Percentiles rank a stretch among this genome's conserved stretches.
Conservation (phyloP, 2,329 filamentous ascomycete genomes). For the Eurotiales sp. region DNA sequence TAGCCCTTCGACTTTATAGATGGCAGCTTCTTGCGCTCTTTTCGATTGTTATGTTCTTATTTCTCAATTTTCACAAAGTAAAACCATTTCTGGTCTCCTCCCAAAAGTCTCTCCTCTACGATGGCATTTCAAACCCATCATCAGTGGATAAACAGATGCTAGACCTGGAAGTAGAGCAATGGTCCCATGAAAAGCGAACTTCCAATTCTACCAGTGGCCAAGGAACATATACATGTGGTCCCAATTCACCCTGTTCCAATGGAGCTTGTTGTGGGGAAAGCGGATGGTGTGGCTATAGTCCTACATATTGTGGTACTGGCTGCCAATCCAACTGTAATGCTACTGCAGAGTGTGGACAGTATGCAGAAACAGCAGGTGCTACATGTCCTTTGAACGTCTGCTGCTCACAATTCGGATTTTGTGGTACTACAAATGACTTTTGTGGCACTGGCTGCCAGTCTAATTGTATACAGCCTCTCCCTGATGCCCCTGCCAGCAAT, state of each 20-base stretch:
- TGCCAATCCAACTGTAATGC: constrained; percentile 20
- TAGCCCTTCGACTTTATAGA: no score
- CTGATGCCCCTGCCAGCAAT: not conserved
- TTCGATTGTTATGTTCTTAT: no score
- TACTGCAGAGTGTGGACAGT: constrained; percentile 21
- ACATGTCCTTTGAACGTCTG: constrained; percentile 12
- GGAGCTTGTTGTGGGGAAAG: not conserved
- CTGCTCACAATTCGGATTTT: constrained; percentile 9
- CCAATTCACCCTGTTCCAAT: not conserved
- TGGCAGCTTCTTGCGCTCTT: no score
- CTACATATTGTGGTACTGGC: constrained; percentile 2
- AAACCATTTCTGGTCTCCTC: no score
- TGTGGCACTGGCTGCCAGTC: constrained; percentile 11
- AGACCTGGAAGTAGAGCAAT: no score
- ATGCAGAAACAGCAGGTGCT: constrained; percentile 12
- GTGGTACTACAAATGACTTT: constrained; percentile 11
- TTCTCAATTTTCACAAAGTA: no score
- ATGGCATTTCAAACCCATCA: no score
- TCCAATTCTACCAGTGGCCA: no score
- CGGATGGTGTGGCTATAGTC: constrained; percentile 7
- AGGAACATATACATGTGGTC: no score
- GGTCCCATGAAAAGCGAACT: no score
- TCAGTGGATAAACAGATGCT: no score
- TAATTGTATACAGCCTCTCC: not conserved
- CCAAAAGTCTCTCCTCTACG: no score